Evolutionary conservation across 1,284 basidiomycete species (phyloP).

Genomic region (Apiotrichum veenhuisii): DNA sequence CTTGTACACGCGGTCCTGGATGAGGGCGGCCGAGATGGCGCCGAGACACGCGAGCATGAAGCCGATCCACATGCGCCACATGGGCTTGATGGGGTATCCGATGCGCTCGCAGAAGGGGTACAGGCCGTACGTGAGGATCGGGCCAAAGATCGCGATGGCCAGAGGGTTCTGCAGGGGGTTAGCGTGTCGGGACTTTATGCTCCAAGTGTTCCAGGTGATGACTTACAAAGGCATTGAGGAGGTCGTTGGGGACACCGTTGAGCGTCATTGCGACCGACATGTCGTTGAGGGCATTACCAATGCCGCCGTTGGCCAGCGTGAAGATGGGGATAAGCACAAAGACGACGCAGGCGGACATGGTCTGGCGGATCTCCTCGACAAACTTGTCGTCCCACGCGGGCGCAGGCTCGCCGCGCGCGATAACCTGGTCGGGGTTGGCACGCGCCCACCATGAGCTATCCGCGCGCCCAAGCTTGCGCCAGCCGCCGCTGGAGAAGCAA

Average conservation of each 20-base stretch:
- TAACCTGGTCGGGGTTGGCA: conserved; percentile 47
- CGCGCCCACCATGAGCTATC: conserved; percentile 50
- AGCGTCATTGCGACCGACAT: conserved; percentile 50
- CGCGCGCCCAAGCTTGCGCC: conserved; percentile 17
- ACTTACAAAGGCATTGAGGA: conserved; percentile 52
- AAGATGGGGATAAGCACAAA: conserved; percentile 53
- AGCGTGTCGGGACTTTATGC: no score
- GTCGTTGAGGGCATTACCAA: conserved; percentile 42
- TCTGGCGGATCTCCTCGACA: conserved; percentile 52
- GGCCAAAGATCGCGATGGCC: conserved; percentile 7
- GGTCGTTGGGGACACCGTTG: conserved; percentile 53
- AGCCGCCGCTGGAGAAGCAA: conserved; percentile 31
- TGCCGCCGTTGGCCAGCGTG: conserved; percentile 46
- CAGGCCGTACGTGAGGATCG: conserved; percentile 50
- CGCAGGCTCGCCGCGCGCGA: conserved; percentile 40
- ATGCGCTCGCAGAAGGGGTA: conserved; percentile 49
- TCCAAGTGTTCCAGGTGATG: no score
- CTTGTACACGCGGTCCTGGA: conserved; percentile 53
- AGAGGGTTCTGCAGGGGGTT: no score
- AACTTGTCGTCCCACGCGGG: conserved; percentile 54
- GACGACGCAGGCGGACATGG: conserved; percentile 52
- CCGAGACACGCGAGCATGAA: conserved; percentile 43
- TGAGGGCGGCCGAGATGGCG: conserved; percentile 51
- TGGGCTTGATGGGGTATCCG: conserved; percentile 38
- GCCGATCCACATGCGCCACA: conserved; percentile 36